A percentile compares a stretch with the other conserved stretches of the same genome.
Evolutionary conservation across 352 stramenopile genomes (phyloP).

Genomic region (Phytopythium vexans): DNA sequence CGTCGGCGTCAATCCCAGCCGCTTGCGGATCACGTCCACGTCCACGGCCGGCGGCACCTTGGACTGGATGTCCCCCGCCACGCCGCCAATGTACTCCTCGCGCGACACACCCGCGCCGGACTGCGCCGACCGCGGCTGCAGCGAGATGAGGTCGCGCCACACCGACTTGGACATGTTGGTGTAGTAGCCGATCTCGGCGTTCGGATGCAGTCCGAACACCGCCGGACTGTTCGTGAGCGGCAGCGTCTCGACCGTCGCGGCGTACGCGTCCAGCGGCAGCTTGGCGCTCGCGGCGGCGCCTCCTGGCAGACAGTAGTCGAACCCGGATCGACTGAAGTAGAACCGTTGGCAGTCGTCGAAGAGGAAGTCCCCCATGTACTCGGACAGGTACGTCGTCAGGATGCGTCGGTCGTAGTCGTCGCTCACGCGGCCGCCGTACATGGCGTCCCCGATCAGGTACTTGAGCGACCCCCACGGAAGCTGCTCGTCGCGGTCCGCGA

Average conservation of each 20-base stretch:
- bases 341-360: slow-evolving; percentile 94
- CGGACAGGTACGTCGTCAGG: slow-evolving; percentile 90
- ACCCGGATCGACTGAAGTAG: slow-evolving; percentile 92
- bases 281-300: slow-evolving; percentile 16
- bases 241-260: slow-evolving; percentile 82
- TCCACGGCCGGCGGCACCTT: slow-evolving; percentile 90
- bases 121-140: slow-evolving; percentile 87
- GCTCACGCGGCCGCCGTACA: slow-evolving; percentile 96
- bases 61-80: slow-evolving; percentile 88
- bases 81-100: slow-evolving; percentile 91
- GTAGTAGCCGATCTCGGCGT: slow-evolving; percentile 96
- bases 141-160: slow-evolving; percentile 90
- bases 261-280: slow-evolving; percentile 69
- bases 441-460: slow-evolving; percentile 96
- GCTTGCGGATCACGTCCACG: slow-evolving; percentile 86
- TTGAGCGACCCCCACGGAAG: slow-evolving; percentile 93
- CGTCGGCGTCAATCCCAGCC: slow-evolving; percentile 61
- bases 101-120: slow-evolving; percentile 78
- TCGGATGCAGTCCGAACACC: slow-evolving; percentile 95
- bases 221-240: slow-evolving; percentile 93
- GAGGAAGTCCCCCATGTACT: slow-evolving; percentile 97
- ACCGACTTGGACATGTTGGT: slow-evolving; percentile 94
- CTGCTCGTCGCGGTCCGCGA: slow-evolving; percentile 90
- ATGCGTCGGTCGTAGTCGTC: slow-evolving; percentile 96
- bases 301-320: slow-evolving; percentile 87